Base-by-base conservation (phyloP, 2,329 filamentous ascomycete genomes). In the Fusarium fracticaudum region DNA sequence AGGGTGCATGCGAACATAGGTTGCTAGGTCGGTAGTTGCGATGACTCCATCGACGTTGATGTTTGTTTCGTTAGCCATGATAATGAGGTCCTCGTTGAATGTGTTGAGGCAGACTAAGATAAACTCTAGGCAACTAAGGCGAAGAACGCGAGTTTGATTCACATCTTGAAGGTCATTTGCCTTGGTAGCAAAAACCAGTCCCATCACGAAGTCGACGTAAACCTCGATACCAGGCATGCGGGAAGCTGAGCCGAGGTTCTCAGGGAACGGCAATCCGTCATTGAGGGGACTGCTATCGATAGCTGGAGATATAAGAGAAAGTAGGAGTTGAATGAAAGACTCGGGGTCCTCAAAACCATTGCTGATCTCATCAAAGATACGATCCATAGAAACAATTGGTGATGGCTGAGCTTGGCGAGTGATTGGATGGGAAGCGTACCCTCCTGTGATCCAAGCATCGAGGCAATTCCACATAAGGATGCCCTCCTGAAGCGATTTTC, bases 11-110 rank as follows among this genome's bases (percentile, higher is more conserved):
- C 91, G 90, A 67, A 96, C 91, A 80, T 99, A 99, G 11, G 89
- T 88, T 57, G 91, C 90, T 9, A 98, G 86, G 64, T 93, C 93
- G 6, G 92, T 92, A 8, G 94, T 88, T 47, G 88, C 88, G 73
- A 97, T 94, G 22, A 93, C 90, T 15, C 88, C 84, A 80, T 98
- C 95, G 22, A 97, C 91, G 33, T 90, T 86, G 37, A 97, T 87
- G 69, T 89, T 92, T 5, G 94, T 93, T 78, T 93, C 90, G 80
- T 94, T 97, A 44, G 93, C 93, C 77, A 98, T 90, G 37, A 96
- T 87, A 45, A 98, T 93, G 17, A 98, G 88, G 77, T 98, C 92
- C 80, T 99, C 96, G 81, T 99, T 98, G 85, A 99, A 99, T 1
- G 91, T 95, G 14, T 88, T 88, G 29, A 99, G 85, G 79, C 94